Conservation (phyloP, 345 rosid species). For the Adansonia digitata region DNA sequence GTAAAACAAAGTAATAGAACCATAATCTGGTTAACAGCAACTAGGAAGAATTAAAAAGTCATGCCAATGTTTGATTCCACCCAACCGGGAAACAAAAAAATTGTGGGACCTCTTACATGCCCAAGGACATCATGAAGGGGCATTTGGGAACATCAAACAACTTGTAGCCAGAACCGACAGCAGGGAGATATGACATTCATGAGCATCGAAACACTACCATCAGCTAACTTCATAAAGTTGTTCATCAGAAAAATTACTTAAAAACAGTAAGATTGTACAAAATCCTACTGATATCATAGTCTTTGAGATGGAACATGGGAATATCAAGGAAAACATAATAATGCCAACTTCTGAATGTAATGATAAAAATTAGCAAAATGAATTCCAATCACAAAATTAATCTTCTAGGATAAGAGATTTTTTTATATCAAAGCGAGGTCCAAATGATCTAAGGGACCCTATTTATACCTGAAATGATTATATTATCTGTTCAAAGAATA, state of each 20-base stretch:
- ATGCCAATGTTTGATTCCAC: background rate
- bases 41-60: background rate
- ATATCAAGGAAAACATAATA: background rate
- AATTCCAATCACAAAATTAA: background rate
- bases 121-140: background rate
- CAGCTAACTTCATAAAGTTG: background rate
- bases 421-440: background rate
- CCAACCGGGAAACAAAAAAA: background rate
- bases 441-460: background rate
- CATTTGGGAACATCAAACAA: background rate
- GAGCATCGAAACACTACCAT: background rate
- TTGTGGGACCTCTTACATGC: background rate
- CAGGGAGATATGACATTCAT: background rate
- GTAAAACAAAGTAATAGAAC: background rate
- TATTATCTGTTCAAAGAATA: background rate
- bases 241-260: background rate
- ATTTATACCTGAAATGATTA: too few species aligned
- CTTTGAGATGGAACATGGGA: conserved; percentile 1
- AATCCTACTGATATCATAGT: background rate
- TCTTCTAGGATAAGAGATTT: background rate
- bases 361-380: background rate
- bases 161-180: background rate
- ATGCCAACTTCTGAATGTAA: background rate
- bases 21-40: background rate
- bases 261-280: background rate